A percentile compares a stretch with the other conserved stretches of the same genome.
These are phyloP conservation scores for Erythrophleum fordii DNA, from an alignment of 306 rosid species.

Conservation along the genomic window DNA sequence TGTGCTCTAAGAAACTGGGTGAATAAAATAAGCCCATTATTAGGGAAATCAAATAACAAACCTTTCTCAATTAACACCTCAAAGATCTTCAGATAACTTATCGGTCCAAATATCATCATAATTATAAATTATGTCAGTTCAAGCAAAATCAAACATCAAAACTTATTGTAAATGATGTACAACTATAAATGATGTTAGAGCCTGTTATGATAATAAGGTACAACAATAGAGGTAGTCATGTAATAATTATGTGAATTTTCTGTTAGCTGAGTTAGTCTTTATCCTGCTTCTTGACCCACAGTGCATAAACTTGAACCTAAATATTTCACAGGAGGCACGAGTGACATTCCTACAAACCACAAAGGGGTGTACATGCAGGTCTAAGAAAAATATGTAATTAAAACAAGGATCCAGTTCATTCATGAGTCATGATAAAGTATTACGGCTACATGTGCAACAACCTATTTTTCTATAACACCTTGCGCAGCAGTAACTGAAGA, in stretches of 20 bases:
- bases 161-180: constrained; percentile 29
- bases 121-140: not conserved
- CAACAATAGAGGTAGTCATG: constrained; percentile 10
- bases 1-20: not conserved
- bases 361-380: constrained; percentile 11
- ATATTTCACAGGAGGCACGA: constrained; percentile 23
- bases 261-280: constrained; percentile 28
- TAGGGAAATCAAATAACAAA: not conserved
- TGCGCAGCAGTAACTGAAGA: constrained; percentile 16
- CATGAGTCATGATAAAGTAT: constrained; percentile 30
- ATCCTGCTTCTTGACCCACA: constrained; percentile 27
- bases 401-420: constrained; percentile 2
- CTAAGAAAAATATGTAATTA: constrained; percentile 8
- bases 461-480: constrained; percentile 25
- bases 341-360: constrained; percentile 26
- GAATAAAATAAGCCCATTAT: not conserved
- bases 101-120: not conserved
- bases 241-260: constrained; percentile 12
- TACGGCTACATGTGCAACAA: constrained; percentile 9
- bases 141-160: not conserved
- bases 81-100: constrained; percentile 4
- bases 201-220: constrained; percentile 10
- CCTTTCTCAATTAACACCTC: not conserved
- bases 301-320: constrained; percentile 4
- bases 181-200: constrained; percentile 29